Percentiles rank a stretch among this genome's conserved stretches.
phyloP scores from a whole-genome alignment of 768 basidiomycete genomes.

The Phylloporus sp. region DNA sequence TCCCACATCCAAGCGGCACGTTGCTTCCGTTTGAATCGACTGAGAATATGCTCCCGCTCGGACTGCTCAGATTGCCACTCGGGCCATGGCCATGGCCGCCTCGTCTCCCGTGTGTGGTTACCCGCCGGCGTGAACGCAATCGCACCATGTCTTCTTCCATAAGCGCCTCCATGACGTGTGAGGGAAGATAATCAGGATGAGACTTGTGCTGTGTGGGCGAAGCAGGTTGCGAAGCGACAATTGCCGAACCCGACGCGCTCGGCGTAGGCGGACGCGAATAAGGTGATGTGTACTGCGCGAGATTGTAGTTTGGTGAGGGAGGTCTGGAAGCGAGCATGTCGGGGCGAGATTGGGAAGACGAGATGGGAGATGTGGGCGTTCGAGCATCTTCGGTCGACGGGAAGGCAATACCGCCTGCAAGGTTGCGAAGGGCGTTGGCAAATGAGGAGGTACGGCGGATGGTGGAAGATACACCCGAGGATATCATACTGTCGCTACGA shows the following conservation, averaged over 20 bases:
- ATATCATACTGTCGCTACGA: constrained; percentile 62
- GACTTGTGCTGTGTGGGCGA: constrained; percentile 32
- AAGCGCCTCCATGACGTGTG: constrained; percentile 80
- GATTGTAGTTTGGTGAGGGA: constrained; percentile 73
- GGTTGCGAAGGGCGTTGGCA: constrained; percentile 65
- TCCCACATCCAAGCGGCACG: constrained; percentile 72
- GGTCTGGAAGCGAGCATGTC: constrained; percentile 50
- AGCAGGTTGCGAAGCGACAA: constrained; percentile 26
- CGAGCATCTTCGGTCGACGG: constrained; percentile 55
- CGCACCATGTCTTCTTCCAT: constrained; percentile 96
- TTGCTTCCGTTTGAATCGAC: constrained; percentile 64
- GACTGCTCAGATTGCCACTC: constrained; percentile 51
- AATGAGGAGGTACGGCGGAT: constrained; percentile 76
- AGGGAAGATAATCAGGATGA: constrained; percentile 57
- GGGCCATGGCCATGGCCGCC: constrained; percentile 35
- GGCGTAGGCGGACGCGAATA: constrained; percentile 57
- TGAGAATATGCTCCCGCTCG: constrained; percentile 73
- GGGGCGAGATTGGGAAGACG: constrained; percentile 18
- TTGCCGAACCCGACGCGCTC: constrained; percentile 16
- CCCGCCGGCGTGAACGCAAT: constrained; percentile 59
- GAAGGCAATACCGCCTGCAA: constrained; percentile 69
- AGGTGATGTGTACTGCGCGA: constrained; percentile 72
- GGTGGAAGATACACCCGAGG: constrained; percentile 60
- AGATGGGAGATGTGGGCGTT: constrained; percentile 33
- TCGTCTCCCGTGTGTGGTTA: constrained; percentile 37